Evolutionary conservation across 2,329 filamentous ascomycete genomes (phyloP).

Genomic region (Nothomitra cinnamomea): DNA sequence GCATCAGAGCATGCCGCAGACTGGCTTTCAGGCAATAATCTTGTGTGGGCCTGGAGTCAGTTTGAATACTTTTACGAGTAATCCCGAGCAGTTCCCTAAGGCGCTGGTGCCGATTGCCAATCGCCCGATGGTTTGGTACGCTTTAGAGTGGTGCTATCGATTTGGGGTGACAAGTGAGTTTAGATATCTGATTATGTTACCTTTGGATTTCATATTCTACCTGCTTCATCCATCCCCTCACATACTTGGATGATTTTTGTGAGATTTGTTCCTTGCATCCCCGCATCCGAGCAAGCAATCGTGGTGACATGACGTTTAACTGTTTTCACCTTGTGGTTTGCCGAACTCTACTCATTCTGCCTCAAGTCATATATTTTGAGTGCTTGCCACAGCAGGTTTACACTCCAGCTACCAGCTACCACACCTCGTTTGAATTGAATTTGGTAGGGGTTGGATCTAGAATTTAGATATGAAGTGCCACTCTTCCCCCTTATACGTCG

Average conservation of each 20-base stretch:
- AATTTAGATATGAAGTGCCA: no score
- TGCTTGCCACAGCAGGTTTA: no score
- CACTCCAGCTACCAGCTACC: no score
- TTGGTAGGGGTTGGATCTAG: no score
- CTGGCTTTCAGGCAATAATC: conserved; percentile 31
- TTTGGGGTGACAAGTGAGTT: conserved; percentile 29
- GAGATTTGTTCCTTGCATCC: background rate
- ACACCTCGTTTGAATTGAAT: no score
- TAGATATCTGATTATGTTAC: background rate
- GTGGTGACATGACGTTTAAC: no score
- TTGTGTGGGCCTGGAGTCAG: conserved; percentile 31
- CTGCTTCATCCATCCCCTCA: background rate
- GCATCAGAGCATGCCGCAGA: conserved; percentile 15
- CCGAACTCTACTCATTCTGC: no score
- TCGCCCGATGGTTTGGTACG: conserved; percentile 32
- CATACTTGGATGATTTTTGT: background rate
- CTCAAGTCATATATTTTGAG: no score
- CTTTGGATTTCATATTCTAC: background rate
- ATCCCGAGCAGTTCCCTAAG: conserved; percentile 30
- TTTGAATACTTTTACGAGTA: conserved; percentile 32
- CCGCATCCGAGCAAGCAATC: no score
- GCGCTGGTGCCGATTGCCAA: conserved; percentile 32
- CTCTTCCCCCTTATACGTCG: no score
- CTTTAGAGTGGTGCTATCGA: conserved; percentile 31
- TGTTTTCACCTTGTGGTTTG: no score